Percentiles rank a stretch among this genome's conserved stretches.
Evolutionary conservation across 2,329 filamentous ascomycete species (phyloP).

Genomic region (Aspergillus pseudotamarii): DNA sequence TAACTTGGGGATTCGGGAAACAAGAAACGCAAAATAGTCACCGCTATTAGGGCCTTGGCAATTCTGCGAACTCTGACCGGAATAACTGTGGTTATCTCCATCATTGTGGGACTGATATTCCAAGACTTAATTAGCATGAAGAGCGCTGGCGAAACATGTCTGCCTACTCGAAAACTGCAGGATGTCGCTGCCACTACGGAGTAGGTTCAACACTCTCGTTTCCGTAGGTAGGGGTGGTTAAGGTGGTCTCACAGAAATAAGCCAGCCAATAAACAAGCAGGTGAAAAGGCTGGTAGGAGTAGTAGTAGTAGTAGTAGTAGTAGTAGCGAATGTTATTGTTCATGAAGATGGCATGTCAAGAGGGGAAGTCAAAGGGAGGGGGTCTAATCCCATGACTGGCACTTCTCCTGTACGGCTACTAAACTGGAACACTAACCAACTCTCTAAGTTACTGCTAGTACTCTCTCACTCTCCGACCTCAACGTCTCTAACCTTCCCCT

Average conservation of each 20-base stretch:
- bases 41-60: conserved; percentile 9
- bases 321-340: not conserved
- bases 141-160: not conserved
- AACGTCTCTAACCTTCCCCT: not conserved
- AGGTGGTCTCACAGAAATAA: not conserved
- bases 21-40: not conserved
- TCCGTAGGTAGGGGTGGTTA: not conserved
- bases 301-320: too few relatives aligned
- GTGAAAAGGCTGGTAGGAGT: not conserved
- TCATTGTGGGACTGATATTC: not conserved
- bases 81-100: not conserved
- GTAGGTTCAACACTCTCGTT: not conserved
- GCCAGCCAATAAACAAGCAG: not conserved
- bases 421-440: not conserved
- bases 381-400: not conserved
- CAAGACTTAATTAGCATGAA: not conserved
- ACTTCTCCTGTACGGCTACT: not conserved
- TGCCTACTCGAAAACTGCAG: not conserved
- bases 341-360: not conserved
- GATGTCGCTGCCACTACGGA: not conserved
- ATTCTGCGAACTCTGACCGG: not conserved
- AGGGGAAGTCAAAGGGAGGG: not conserved
- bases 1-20: not conserved
- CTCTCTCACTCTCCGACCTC: not conserved
- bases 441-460: not conserved